Evolutionary conservation across 352 stramenopile species (phyloP).

Genomic region (Globisporangium polare): DNA sequence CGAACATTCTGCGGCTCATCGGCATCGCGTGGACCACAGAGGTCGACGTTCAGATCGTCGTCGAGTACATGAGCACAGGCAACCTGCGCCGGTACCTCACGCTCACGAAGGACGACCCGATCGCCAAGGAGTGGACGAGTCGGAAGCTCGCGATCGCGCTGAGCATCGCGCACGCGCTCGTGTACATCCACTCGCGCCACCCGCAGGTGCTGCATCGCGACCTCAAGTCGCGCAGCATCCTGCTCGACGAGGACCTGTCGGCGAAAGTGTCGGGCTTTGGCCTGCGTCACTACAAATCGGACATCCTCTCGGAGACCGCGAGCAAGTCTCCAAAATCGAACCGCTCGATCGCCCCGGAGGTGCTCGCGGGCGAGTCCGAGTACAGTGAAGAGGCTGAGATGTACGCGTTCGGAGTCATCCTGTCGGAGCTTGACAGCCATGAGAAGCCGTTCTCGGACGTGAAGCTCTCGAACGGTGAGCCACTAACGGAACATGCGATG

Average conservation of each 20-base stretch:
- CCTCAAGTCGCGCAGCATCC: slow-evolving; percentile 65
- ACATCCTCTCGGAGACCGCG: slow-evolving; percentile 17
- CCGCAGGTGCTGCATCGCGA: slow-evolving; percentile 63
- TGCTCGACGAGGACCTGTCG: slow-evolving; percentile 46
- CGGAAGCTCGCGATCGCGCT: slow-evolving; percentile 58
- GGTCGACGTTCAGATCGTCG: slow-evolving; percentile 53
- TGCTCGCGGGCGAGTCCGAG: slow-evolving; percentile 40
- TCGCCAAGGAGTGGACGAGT: slow-evolving; percentile 34
- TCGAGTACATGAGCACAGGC: slow-evolving; percentile 72
- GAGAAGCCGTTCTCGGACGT: slow-evolving; percentile 65
- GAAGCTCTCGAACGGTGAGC: slow-evolving; percentile 45
- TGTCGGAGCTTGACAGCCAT: slow-evolving; percentile 68
- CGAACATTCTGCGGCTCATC: slow-evolving; percentile 79
- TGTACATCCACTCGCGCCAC: slow-evolving; percentile 60
- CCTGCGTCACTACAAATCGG: slow-evolving; percentile 31
- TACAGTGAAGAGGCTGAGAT: slow-evolving; percentile 52
- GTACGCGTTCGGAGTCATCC: slow-evolving; percentile 71
- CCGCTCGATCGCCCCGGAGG: slow-evolving; percentile 63
- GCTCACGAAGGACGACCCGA: slow-evolving; percentile 24
- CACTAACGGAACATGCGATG: slow-evolving; percentile 43
- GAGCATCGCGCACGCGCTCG: slow-evolving; percentile 55
- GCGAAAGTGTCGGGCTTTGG: slow-evolving; percentile 77
- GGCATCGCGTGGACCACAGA: slow-evolving; percentile 63
- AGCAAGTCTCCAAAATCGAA: slow-evolving; percentile 27
- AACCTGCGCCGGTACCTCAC: slow-evolving; percentile 55